Percentiles rank a stretch among this genome's conserved stretches.
Conservation (phyloP, 352 stramenopile genomes). For the Hyphochytrium catenoides region DNA sequence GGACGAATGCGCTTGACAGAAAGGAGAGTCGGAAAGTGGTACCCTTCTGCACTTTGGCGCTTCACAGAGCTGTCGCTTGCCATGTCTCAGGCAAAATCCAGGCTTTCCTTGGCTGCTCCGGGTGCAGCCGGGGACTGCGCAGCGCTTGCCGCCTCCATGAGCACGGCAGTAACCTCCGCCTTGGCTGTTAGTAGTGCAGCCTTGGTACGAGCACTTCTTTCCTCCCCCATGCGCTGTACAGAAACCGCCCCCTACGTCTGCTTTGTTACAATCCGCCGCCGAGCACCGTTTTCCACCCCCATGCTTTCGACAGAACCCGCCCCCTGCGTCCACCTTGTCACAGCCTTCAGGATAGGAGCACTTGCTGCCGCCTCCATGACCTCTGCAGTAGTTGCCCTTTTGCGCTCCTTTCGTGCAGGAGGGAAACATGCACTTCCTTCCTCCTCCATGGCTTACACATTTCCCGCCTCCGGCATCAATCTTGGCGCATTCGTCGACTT, state of each 20-base stretch:
- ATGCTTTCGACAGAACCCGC: conserved; percentile 35
- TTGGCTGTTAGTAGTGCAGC: conserved; percentile 52
- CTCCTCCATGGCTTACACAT: conserved; percentile 52
- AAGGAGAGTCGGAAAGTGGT: no score
- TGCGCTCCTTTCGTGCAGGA: conserved; percentile 47
- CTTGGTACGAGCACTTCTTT: conserved; percentile 27
- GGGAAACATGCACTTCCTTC: conserved; percentile 41
- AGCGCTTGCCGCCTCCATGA: conserved; percentile 45
- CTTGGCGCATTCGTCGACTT: conserved; percentile 32
- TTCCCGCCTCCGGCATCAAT: conserved; percentile 45
- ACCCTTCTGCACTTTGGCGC: no score
- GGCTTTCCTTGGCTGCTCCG: no score
- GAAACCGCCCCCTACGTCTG: conserved; percentile 46
- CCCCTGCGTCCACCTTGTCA: conserved; percentile 43
- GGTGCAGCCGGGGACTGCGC: conserved; percentile 44
- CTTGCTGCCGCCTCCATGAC: conserved; percentile 38
- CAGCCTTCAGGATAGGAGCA: conserved; percentile 34
- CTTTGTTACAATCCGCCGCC: conserved; percentile 22
- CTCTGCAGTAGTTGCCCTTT: conserved; percentile 38
- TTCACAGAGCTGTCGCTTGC: no score
- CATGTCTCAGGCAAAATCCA: no score
- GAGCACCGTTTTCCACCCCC: conserved; percentile 43
- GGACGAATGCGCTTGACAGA: no score
- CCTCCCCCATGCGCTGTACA: conserved; percentile 51
- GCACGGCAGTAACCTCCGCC: conserved; percentile 44